Evolutionary conservation across 176 grass and related monocot genomes (phyloP).

Genomic region (Oryza glumipatula): DNA sequence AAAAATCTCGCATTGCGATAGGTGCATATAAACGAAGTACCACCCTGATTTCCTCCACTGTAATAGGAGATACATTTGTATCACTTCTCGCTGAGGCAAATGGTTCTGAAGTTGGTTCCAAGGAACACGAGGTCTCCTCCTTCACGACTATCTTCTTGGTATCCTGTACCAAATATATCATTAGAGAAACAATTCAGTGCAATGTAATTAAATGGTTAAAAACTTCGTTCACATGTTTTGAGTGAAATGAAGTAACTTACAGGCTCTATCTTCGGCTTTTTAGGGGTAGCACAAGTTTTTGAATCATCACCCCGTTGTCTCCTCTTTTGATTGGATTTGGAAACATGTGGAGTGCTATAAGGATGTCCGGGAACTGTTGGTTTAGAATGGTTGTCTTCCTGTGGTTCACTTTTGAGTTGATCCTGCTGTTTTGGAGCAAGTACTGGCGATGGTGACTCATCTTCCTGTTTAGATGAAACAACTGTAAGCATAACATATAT

Average conservation of each 20-base stretch:
- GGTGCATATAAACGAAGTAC: conserved; percentile 51
- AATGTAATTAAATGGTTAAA: conserved; percentile 19
- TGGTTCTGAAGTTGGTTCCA: conserved; percentile 46
- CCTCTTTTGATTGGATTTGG: conserved; percentile 72
- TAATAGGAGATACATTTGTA: conserved; percentile 40
- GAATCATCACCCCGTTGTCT: conserved; percentile 56
- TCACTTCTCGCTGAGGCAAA: conserved; percentile 18
- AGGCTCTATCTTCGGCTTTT: conserved; percentile 62
- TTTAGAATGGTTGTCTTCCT: conserved; percentile 57
- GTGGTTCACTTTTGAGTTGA: conserved; percentile 61
- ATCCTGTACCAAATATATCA: conserved; percentile 42
- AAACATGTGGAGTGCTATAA: conserved; percentile 43
- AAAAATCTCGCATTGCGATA: conserved; percentile 23
- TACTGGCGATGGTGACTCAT: conserved; percentile 54
- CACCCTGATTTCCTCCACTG: conserved; percentile 79
- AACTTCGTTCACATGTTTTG: conserved; percentile 20
- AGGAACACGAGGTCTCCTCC: conserved; percentile 39
- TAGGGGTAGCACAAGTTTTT: conserved; percentile 42
- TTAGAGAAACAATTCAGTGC: background rate
- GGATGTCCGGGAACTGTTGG: conserved; percentile 26
- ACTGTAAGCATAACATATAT: conserved; percentile 26
- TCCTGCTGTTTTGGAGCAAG: conserved; percentile 61
- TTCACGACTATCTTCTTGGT: conserved; percentile 35
- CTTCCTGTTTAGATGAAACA: conserved; percentile 61
- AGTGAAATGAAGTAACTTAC: conserved; percentile 47